Percentiles rank a stretch among this genome's conserved stretches.
phyloP scores from a whole-genome alignment of 352 stramenopile species.

The Globisporangium splendens region DNA sequence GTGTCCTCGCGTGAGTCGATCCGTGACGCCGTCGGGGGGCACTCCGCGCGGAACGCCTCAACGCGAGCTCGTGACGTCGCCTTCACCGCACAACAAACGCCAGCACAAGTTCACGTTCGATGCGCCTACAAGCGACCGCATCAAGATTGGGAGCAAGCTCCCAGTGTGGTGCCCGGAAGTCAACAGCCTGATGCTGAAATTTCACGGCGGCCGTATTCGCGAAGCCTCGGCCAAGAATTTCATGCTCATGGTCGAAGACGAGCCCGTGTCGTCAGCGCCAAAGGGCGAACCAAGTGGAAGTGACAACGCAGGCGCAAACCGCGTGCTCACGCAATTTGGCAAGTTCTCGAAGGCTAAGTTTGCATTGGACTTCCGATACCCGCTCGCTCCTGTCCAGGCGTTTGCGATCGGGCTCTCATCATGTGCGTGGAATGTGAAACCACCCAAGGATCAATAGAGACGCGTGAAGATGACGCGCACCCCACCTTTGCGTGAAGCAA shows the following conservation, averaged over 20 bases:
- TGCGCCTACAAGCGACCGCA: constrained; percentile 57
- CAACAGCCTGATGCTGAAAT: constrained; percentile 87
- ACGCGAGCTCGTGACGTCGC: constrained; percentile 61
- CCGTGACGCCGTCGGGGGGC: constrained; percentile 51
- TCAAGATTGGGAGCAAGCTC: constrained; percentile 82
- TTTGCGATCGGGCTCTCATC: constrained; percentile 85
- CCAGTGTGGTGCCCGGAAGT: constrained; percentile 86
- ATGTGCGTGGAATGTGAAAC: constrained; percentile 80
- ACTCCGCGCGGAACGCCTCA: constrained; percentile 54
- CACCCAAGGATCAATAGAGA: constrained; percentile 1
- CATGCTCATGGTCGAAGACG: constrained; percentile 81
- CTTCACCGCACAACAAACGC: constrained; percentile 60
- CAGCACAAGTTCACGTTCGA: constrained; percentile 80
- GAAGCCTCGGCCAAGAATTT: constrained; percentile 90
- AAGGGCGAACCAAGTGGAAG: constrained; percentile 10
- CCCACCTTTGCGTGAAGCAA: neutral
- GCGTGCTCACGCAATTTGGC: constrained; percentile 84
- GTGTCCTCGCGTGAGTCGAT: constrained; percentile 72
- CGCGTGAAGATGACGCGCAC: neutral
- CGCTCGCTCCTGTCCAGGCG: constrained; percentile 78
- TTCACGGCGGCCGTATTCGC: constrained; percentile 80
- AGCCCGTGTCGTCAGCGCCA: constrained; percentile 25
- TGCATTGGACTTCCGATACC: constrained; percentile 84
- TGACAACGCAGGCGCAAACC: constrained; percentile 46
- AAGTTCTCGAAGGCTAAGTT: constrained; percentile 88